phyloP scores from a whole-genome alignment of 2,329 filamentous ascomycete species.

The Juglanconis oblonga region DNA sequence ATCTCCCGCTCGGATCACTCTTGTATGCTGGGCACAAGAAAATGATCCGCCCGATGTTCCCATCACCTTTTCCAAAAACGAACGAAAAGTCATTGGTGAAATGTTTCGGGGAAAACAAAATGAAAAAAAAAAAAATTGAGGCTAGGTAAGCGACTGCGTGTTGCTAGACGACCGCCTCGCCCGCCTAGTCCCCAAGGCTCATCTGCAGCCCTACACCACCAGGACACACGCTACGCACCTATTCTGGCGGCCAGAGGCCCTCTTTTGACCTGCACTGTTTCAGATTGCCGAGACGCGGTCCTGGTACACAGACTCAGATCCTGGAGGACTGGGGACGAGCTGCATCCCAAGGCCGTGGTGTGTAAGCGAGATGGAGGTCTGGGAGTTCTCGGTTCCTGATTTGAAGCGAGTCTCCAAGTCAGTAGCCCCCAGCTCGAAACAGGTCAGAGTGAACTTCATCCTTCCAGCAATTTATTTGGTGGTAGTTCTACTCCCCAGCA shows the following conservation, averaged over 20 bases:
- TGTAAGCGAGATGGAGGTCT: constrained; percentile 9
- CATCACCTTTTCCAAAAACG: background rate
- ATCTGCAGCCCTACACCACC: background rate
- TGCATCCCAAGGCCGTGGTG: background rate
- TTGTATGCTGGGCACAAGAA: too few relatives aligned
- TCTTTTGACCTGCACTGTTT: constrained; percentile 5
- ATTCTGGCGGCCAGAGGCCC: background rate
- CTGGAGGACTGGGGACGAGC: background rate
- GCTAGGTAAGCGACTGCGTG: background rate
- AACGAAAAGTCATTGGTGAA: background rate
- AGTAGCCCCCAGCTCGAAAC: background rate
- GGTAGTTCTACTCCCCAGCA: too few relatives aligned
- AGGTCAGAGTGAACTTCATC: background rate
- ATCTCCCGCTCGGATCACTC: too few relatives aligned
- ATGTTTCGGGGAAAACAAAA: background rate
- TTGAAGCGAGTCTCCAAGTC: background rate
- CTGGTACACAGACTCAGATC: constrained; percentile 9
- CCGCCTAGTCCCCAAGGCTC: background rate
- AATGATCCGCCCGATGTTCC: too few relatives aligned
- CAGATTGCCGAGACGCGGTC: constrained; percentile 17
- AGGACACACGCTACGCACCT: background rate
- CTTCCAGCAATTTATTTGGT: too few relatives aligned
- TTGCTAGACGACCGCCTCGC: background rate
- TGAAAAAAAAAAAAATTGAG: too few relatives aligned
- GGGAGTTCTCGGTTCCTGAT: background rate